phyloP scores from a whole-genome alignment of 192 early-diverging fungal genomes.

The Backusella macrospora region DNA sequence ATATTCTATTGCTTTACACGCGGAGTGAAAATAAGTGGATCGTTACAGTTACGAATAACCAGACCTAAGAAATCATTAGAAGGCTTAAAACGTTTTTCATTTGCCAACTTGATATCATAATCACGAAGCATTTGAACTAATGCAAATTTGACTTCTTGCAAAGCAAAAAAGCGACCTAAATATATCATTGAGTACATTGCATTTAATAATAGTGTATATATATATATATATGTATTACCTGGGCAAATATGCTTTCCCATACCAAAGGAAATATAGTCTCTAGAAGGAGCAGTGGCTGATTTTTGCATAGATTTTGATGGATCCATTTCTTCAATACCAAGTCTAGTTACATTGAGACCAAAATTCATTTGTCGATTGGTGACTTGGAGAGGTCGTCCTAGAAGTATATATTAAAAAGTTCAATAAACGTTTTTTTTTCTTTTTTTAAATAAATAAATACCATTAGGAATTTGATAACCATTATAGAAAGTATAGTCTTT shows the following conservation, averaged over 20 bases:
- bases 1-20: not conserved
- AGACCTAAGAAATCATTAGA: slow-evolving; percentile 14
- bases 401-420: not conserved
- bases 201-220: not conserved
- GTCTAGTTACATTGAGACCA: slow-evolving; percentile 6
- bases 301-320: slow-evolving; percentile 14
- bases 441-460: not conserved
- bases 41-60: not conserved
- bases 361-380: slow-evolving; percentile 27
- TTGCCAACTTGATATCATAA: slow-evolving; percentile 19
- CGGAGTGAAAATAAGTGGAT: slow-evolving; percentile 19
- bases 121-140: slow-evolving; percentile 14
- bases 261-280: slow-evolving; percentile 27
- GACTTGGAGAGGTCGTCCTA: slow-evolving; percentile 9
- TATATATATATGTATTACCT: slow-evolving; percentile 7
- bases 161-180: slow-evolving; percentile 30
- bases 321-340: slow-evolving; percentile 9
- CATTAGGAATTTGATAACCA: slow-evolving; percentile 29
- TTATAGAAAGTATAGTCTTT: slow-evolving; percentile 25
- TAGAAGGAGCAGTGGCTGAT: not conserved
- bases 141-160: slow-evolving; percentile 33
- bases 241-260: slow-evolving; percentile 29
- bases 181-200: not conserved
- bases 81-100: slow-evolving; percentile 16
- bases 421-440: not conserved